Evolutionary conservation across 1,284 basidiomycete species (phyloP), one percentile per base, ranked within the genome.

Genomic region (Cryptococcus sp.): DNA sequence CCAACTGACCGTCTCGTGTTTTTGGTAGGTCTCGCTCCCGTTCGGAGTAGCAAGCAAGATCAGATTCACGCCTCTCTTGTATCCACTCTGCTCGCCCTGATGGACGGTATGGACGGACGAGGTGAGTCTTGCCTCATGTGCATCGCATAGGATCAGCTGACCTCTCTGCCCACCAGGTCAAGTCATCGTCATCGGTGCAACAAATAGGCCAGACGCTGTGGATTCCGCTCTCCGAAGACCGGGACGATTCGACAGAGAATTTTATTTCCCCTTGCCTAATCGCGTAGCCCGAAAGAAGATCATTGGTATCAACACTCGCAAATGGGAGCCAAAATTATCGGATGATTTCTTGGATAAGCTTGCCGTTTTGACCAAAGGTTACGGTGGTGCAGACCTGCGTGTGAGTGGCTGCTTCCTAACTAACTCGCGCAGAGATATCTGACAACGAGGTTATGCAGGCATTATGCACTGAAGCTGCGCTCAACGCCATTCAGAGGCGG

Each of bases 61-160:
- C 96, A 99, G 79, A 98, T 99, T 56, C 96, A 99, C 75, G 95
- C 96, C 0, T 93, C 90, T 47, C 93, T 99, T 64, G 96, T 99
- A 10, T 93, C 90, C 49, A 99, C 96, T 0, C 83, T 99, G 15
- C 84, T 99, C 1, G 95, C 96, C 0, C 82, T 99, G 50, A 99
- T 99, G 95, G 96, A 99, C 75, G 96, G 96, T 49, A 99, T 99
- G 96, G 96, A 99, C 67, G 95, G 95, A 1, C 86, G 96, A 60
- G 93, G 80, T 76, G 25, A 47, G 73, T 52, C 31, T 20, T 25
- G 19, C 19, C 8, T 11, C 53, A 23, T 22, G 31, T 19, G 17
- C 19, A 25, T 25, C 11, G n/a, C 60, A 54, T 17, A 59, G 38
- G 13, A 5, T 10, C 13, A n/a, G 40, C 45, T 50, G 50, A 52